Evolutionary conservation across 2,329 filamentous ascomycete genomes (phyloP), one percentile per base, ranked within the genome.

Genomic region (Ceratocystis papillata): DNA sequence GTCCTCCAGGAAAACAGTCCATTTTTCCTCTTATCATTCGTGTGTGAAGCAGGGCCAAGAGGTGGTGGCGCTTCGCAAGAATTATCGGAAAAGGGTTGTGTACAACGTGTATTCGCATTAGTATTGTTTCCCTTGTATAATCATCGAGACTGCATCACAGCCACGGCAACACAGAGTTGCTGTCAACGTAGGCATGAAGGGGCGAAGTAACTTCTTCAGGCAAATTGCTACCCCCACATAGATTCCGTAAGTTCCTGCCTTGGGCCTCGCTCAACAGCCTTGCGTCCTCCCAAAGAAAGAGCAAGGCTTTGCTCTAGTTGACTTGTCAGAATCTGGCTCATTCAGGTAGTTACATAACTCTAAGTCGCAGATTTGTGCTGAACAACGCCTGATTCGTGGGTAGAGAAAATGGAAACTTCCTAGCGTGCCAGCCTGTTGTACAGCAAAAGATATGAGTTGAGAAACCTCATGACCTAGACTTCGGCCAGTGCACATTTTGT

Each of bases 141-240:
- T 4, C 46, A 2, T 50, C 7, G 46, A 53, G 20, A 15, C 20
- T 15, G 20, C 48, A 25, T 50, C 46, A 50, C 20, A 53, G 48
- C 48, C 48, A 53, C 8, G 12, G 25, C 37, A 53, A 25, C 48
- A 53, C 20, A 50, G 17, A 50, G 6, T 50, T 25, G 48, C 22
- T 20, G 48, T 53, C 48, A 53, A 53, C 48, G 20, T 12, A 25
- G 48, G 37, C 25, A 15, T 25, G 20, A 25, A 53, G 48, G 25
- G 48, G 48, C 20, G 48, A 53, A 53, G 48, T 53, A 53, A 53
- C 48, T 53, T 15, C 48, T 53, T 53, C 20, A 25, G 8, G 48
- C 12, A 53, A 53, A 5, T 25, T 53, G 48, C 48, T 53, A 53
- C 20, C 12, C 20, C 48, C 25, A 53, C 48, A 53, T 25, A 53